phyloP scores from a whole-genome alignment of 306 rosid species.

The Vicia villosa region DNA sequence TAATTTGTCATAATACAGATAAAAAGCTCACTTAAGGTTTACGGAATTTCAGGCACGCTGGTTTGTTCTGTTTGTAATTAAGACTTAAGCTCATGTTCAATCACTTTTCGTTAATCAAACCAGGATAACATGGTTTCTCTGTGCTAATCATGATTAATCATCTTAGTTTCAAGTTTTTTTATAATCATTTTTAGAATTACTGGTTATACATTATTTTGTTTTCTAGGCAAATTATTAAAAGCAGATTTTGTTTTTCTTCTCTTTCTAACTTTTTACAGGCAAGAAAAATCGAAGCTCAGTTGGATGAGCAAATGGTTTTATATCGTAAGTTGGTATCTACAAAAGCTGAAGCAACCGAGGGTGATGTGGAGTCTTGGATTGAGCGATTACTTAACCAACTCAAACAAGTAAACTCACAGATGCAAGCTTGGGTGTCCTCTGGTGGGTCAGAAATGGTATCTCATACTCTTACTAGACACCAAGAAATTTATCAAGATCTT shows the following conservation, averaged over 20 bases:
- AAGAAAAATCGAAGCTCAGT: conserved; percentile 92
- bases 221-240: conserved; percentile 27
- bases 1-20: neutral
- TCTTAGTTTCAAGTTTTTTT: neutral
- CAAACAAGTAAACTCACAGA: conserved; percentile 90
- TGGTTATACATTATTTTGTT: neutral
- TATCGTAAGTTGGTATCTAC: conserved; percentile 82
- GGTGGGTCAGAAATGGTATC: conserved; percentile 99
- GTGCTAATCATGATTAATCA: neutral
- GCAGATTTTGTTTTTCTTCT: conserved; percentile 6
- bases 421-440: conserved; percentile 98
- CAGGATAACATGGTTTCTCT: conserved; percentile 1
- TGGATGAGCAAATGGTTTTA: conserved; percentile 91
- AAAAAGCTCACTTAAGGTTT: neutral
- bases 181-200: neutral
- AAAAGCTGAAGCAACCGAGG: conserved; percentile 60
- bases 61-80: neutral
- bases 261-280: conserved; percentile 55
- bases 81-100: neutral
- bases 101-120: neutral
- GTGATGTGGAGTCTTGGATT: conserved; percentile 79
- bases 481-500: conserved; percentile 95
- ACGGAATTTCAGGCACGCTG: neutral
- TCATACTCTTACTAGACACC: conserved; percentile 95
- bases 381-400: conserved; percentile 79